These are phyloP conservation scores for Gastrodia elata DNA, from an alignment of 106 monocot species.

Conservation along the genomic window DNA sequence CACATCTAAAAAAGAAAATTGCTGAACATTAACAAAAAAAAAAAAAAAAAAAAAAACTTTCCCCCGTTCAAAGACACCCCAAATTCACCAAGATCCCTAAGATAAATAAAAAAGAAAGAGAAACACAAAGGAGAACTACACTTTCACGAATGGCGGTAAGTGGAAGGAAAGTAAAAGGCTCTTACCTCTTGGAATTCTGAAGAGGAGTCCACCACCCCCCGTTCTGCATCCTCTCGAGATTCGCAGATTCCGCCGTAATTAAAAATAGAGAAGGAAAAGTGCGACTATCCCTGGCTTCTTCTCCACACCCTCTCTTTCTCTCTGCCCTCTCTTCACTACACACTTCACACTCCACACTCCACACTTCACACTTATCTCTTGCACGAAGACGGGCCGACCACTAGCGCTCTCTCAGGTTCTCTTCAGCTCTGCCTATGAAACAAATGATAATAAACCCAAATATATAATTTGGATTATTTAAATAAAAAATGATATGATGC, in stretches of 20 bases:
- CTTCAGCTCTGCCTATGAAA: constrained; percentile 3
- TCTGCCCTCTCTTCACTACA: not conserved
- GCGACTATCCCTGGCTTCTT: not conserved
- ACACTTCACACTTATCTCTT: not conserved
- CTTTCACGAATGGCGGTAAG: not conserved
- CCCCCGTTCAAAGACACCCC: not conserved
- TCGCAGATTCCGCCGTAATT: constrained; percentile 18
- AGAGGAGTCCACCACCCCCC: not conserved
- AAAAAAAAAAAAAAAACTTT: constrained; percentile 8
- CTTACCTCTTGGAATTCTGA: constrained; percentile 7
- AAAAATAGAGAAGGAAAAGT: constrained; percentile 4
- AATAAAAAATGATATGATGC: no score
- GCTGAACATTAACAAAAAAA: not conserved
- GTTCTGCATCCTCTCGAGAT: constrained; percentile 11
- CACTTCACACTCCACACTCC: not conserved
- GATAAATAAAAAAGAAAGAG: not conserved
- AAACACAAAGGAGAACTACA: not conserved
- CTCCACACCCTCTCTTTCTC: not conserved
- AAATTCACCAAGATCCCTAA: not conserved
- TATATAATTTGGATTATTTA: no score
- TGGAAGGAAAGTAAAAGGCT: constrained; percentile 5
- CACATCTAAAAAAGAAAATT: not conserved
- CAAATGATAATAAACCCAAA: not conserved
- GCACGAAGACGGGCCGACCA: not conserved
- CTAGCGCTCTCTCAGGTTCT: not conserved